Conservation (phyloP, 331 rosid species). For the Malus hybrid region DNA sequence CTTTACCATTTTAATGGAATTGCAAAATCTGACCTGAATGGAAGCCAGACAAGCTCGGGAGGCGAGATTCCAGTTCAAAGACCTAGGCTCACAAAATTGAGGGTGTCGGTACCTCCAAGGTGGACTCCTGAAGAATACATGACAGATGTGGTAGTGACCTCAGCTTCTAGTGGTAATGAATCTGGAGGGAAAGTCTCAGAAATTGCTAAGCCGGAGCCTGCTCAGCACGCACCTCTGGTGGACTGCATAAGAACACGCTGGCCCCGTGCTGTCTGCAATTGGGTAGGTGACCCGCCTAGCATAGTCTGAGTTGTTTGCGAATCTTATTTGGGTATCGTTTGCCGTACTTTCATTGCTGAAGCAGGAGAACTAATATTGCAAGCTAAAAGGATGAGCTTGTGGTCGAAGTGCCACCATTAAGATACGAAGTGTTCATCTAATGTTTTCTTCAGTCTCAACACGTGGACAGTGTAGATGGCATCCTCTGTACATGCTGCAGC, state of each 20-base stretch:
- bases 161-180: slow-evolving; percentile 44
- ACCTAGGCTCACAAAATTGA: slow-evolving; percentile 82
- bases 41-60: slow-evolving; percentile 47
- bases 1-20: slow-evolving; percentile 90
- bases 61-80: slow-evolving; percentile 78
- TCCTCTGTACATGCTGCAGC: slow-evolving; percentile 27
- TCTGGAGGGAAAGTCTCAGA: slow-evolving; percentile 49
- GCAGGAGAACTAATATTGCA: slow-evolving; percentile 13
- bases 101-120: slow-evolving; percentile 90
- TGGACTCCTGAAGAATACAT: slow-evolving; percentile 96
- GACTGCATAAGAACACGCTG: slow-evolving; percentile 94
- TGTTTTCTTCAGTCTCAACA: slow-evolving; percentile 17
- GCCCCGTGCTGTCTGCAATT: slow-evolving; percentile 79
- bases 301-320: slow-evolving; percentile 47
- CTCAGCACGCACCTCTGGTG: slow-evolving; percentile 89
- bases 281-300: slow-evolving; percentile 93
- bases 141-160: slow-evolving; percentile 65
- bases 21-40: slow-evolving; percentile 84
- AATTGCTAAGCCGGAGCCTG: slow-evolving; percentile 63
- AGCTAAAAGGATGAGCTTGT: slow-evolving; percentile 14
- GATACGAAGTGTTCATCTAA: slow-evolving; percentile 14
- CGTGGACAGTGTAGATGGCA: slow-evolving; percentile 19
- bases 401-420: slow-evolving; percentile 10
- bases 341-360: slow-evolving; percentile 5
- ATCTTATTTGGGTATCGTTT: neutral